Evolutionary conservation across 345 rosid species (phyloP).

Genomic region (Cardamine occulta): DNA sequence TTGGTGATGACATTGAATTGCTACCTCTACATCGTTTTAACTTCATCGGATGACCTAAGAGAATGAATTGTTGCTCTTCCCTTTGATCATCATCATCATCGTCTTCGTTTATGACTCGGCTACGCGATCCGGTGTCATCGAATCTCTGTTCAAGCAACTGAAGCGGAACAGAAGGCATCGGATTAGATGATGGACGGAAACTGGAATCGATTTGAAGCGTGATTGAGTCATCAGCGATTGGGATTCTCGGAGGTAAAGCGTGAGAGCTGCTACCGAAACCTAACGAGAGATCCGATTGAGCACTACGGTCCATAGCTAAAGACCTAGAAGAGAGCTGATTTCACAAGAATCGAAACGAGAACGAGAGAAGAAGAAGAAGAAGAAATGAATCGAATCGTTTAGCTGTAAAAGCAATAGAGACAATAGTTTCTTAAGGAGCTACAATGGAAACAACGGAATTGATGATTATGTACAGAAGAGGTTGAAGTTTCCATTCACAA

Average conservation of each 20-base stretch:
- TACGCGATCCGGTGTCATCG: slow-evolving; percentile 30
- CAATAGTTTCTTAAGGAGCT: slow-evolving; percentile 15
- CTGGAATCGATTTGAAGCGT: slow-evolving; percentile 50
- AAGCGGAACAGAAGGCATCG: slow-evolving; percentile 47
- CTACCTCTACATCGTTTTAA: slow-evolving; percentile 54
- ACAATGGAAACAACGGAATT: slow-evolving; percentile 6
- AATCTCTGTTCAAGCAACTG: slow-evolving; percentile 52
- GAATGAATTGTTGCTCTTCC: slow-evolving; percentile 58
- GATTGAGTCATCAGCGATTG: slow-evolving; percentile 53
- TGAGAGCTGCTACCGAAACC: slow-evolving; percentile 46
- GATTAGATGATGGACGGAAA: slow-evolving; percentile 36
- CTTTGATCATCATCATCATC: slow-evolving; percentile 47
- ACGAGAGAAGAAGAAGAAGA: background rate
- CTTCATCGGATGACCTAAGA: slow-evolving; percentile 72
- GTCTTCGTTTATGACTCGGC: slow-evolving; percentile 23
- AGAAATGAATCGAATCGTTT: background rate
- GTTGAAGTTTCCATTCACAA: slow-evolving; percentile 33
- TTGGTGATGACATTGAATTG: slow-evolving; percentile 41
- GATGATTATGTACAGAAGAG: background rate
- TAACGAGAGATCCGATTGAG: slow-evolving; percentile 51
- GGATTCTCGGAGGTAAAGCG: slow-evolving; percentile 39
- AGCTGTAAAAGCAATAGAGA: slow-evolving; percentile 1
- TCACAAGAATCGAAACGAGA: background rate
- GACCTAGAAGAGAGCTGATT: slow-evolving; percentile 9
- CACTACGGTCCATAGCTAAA: slow-evolving; percentile 43